Base-by-base conservation (phyloP, 202 grass and related monocot species). In the Digitaria exilis region DNA sequence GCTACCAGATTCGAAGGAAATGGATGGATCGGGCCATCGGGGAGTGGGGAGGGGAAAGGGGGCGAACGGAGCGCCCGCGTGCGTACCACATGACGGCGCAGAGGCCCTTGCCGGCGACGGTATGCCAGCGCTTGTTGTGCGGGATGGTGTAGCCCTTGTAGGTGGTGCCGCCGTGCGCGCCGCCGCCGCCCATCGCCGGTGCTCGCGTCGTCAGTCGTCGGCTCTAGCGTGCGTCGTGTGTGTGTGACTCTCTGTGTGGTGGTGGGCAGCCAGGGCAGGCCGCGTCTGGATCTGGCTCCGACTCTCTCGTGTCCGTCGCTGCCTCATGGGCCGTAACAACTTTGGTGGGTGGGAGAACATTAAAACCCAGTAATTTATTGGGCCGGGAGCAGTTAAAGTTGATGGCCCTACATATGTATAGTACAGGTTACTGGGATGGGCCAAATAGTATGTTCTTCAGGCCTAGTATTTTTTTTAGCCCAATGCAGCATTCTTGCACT, bases 51-150 rank as follows among this genome's bases (percentile, higher is more conserved):
- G 5, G 25, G 13, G 3, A 0, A 9, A 3, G 16, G 55, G 29
- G 9, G 3, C 18, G 15, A n/a, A 2, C 41, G 19, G 15, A 9
- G 42, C 12, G 57, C 16, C 7, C 37, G 57, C 42, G 63, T 11
- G 63, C 9, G 41, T 92, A 98, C 95, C 95, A 98, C 95, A 98
- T 98, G 72, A 91, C 66, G 73, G 92, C 95, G 87, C 95, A 98
- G 35, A 98, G 84, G 48, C 95, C 95, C 89, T 98, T 98, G 59
- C 95, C 95, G 56, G 89, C 90, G 77, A 90, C 80, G 64, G 82
- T 87, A 83, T 98, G 95, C 95, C 95, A 98, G 45, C 95, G 90
- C 84, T 94, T 91, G 54, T 94, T 90, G 82, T 91, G 90, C 45
- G 77, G 92, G 70, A 98, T 95, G 48, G 92, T 91, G 87, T 91